Evolutionary conservation across 331 rosid genomes (phyloP).

Genomic region (Dryas integrifolia): DNA sequence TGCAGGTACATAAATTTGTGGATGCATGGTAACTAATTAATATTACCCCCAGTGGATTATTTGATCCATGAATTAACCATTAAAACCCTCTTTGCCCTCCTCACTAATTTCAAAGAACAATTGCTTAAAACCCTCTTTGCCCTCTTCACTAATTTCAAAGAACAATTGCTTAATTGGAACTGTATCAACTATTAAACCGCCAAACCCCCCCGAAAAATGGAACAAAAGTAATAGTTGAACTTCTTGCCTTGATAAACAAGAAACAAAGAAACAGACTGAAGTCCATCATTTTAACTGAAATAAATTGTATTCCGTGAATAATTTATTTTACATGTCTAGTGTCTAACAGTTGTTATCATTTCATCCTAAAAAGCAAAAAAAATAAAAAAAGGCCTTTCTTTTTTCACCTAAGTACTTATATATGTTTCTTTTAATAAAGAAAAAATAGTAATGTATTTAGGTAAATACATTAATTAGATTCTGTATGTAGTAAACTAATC

Average conservation of each 20-base stretch:
- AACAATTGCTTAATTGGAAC: too few relatives aligned
- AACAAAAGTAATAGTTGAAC: not conserved
- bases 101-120: too few relatives aligned
- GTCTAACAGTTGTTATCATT: conserved; percentile 6
- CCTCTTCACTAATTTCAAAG: too few relatives aligned
- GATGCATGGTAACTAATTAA: too few relatives aligned
- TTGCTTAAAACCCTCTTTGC: too few relatives aligned
- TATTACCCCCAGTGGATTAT: too few relatives aligned
- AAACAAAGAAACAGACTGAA: conserved; percentile 1
- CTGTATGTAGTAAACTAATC: not conserved
- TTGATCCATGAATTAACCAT: too few relatives aligned
- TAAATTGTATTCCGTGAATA: not conserved
- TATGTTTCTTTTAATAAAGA: not conserved
- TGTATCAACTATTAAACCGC: too few relatives aligned
- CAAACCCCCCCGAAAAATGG: too few relatives aligned
- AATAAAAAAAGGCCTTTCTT: not conserved
- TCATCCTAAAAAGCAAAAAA: not conserved
- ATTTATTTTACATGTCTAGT: not conserved
- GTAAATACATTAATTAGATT: not conserved
- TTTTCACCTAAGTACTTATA: not conserved
- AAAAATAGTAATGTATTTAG: not conserved
- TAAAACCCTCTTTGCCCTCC: too few relatives aligned
- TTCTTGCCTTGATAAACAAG: conserved; percentile 9
- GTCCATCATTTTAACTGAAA: conserved; percentile 5
- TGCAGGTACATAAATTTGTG: too few relatives aligned